phyloP scores from a whole-genome alignment of 805 yeast species.

The Sporopachydermia lactativora region DNA sequence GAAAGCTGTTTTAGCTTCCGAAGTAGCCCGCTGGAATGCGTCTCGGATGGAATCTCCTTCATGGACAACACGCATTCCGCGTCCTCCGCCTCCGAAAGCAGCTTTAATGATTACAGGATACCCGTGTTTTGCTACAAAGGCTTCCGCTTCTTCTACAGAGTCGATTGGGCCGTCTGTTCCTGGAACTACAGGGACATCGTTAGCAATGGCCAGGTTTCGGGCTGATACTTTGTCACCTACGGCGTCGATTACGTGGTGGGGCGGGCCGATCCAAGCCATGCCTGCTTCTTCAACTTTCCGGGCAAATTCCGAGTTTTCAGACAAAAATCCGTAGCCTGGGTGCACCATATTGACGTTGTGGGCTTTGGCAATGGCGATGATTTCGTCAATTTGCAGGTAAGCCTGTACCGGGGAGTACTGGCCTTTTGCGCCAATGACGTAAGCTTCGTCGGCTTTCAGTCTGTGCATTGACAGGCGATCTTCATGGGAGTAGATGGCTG shows the following conservation, averaged over 20 bases:
- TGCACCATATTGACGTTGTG: conserved; percentile 78
- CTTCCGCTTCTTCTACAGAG: conserved; percentile 58
- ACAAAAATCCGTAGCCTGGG: conserved; percentile 85
- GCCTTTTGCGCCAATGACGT: conserved; percentile 80
- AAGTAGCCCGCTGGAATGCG: conserved; percentile 85
- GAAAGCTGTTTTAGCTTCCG: conserved; percentile 91
- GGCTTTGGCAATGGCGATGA: conserved; percentile 67
- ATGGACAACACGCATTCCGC: conserved; percentile 98
- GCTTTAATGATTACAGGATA: conserved; percentile 96
- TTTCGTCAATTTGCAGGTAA: conserved; percentile 89
- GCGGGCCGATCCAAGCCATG: conserved; percentile 93
- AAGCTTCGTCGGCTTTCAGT: conserved; percentile 87
- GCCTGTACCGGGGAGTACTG: conserved; percentile 94
- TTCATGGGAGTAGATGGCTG: conserved; percentile 93
- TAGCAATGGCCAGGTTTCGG: conserved; percentile 67
- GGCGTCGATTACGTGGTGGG: conserved; percentile 72
- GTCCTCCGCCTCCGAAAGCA: conserved; percentile 99
- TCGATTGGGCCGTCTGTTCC: conserved; percentile 98
- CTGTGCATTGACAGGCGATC: conserved; percentile 92
- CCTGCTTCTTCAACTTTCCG: conserved; percentile 82
- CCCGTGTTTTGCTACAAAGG: conserved; percentile 73
- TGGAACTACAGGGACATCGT: conserved; percentile 87
- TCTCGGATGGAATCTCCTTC: conserved; percentile 90
- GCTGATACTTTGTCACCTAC: conserved; percentile 98
- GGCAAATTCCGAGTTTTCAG: conserved; percentile 91